Base-by-base conservation (phyloP, 768 basidiomycete species). In the Hypsizygus marmoreus region DNA sequence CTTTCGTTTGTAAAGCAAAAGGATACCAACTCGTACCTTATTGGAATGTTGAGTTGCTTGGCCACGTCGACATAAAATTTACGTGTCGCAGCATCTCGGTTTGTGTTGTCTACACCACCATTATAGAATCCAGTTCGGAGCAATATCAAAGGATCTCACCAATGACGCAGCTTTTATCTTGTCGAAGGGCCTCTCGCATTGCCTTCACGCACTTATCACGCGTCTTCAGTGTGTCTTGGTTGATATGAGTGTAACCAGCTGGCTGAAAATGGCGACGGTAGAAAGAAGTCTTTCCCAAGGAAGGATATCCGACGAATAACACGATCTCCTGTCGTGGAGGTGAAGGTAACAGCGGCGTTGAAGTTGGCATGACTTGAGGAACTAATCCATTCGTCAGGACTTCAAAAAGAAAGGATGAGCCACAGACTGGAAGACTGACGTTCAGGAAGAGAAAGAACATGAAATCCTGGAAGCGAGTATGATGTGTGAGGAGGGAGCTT, bases 191-290 rank as follows among this genome's bases (percentile, higher is more conserved):
- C 17, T 77, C 75, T 39, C 79, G 73, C 1, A 83, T 81, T 2
- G 75, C 78, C 54, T 75, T 82, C 38, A 94, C 51, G 56, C 95
- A 97, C 55, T 83, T 90, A 8, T 79, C 69, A 33, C 88, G 76
- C n/a, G 82, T 83, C 40, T 80, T 79, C 11, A 97, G 66, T 2
- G 70, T 81, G 60, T 95, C 92, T 65, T 95, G 93, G 59, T 95
- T 95, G 50, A 98, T 75, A 53, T 95, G 91, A 2, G 75, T 65
- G 63, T 97, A 97, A 11, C 78, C 84, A 4, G 65, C 68, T 0
- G 82, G 71, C 13, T 71, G 63, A 64, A 97, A 95, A 61, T 92
- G 71, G 33, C 61, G 74, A 13, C 71, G 71, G 63, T 76, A 97
- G 65, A 97, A 90, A 0, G 86, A 77, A 0, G 90, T 83, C 66